Conservation (phyloP, 1,139 yeast genomes). For the Zygoascus hellenicus region DNA sequence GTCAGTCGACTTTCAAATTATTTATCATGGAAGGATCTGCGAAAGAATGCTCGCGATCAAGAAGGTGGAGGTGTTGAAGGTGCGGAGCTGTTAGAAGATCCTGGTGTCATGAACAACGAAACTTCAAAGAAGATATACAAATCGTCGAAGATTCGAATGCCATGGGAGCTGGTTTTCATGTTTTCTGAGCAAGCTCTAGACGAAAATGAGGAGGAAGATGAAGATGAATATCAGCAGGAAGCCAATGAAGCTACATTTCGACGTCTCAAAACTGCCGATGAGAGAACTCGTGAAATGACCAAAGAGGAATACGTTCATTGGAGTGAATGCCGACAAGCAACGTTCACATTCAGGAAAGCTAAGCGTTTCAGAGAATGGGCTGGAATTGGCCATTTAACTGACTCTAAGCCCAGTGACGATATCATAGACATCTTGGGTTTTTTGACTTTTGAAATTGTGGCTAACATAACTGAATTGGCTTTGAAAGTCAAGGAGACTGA, state of each 20-base stretch:
- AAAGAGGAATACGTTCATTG: conserved; percentile 96
- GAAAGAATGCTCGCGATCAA: conserved; percentile 95
- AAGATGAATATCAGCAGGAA: conserved; percentile 83
- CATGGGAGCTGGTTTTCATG: conserved; percentile 96
- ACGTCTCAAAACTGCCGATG: conserved; percentile 88
- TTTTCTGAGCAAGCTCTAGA: conserved; percentile 84
- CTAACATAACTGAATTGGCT: conserved; percentile 90
- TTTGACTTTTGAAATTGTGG: conserved; percentile 92
- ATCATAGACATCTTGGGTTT: conserved; percentile 94
- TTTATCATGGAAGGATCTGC: conserved; percentile 93
- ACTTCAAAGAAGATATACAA: conserved; percentile 59
- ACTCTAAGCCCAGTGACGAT: conserved; percentile 91
- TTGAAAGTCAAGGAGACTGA: conserved; percentile 70
- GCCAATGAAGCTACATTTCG: conserved; percentile 85
- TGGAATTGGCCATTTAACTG: conserved; percentile 75
- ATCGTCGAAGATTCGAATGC: conserved; percentile 74
- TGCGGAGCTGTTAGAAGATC: conserved; percentile 48
- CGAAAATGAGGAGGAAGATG: conserved; percentile 63
- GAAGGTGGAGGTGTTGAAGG: conserved; percentile 77
- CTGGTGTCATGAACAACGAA: conserved; percentile 35
- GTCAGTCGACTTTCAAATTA: conserved; percentile 87
- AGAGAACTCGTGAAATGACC: conserved; percentile 88
- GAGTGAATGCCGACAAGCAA: conserved; percentile 98
- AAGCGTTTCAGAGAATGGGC: conserved; percentile 97
- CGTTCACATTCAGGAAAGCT: conserved; percentile 88